Evolutionary conservation across 345 rosid genomes (phyloP).

Genomic region (Melastoma malabathricum): DNA sequence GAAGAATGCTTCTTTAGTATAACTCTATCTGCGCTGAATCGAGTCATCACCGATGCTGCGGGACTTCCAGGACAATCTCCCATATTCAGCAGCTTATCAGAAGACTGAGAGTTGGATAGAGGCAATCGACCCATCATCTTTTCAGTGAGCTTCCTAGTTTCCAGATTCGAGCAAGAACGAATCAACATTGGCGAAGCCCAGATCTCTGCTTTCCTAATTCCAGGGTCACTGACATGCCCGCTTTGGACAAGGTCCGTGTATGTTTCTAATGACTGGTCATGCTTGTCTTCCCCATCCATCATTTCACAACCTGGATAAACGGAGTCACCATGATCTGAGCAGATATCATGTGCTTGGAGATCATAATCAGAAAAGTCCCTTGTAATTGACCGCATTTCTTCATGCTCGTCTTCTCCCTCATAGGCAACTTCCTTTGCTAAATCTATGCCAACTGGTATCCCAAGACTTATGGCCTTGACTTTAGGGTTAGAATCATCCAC

Average conservation of each 20-base stretch:
- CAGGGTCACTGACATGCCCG: slow-evolving; percentile 86
- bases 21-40: slow-evolving; percentile 70
- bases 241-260: slow-evolving; percentile 18
- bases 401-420: slow-evolving; percentile 70
- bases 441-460: slow-evolving; percentile 20
- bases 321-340: too few species aligned
- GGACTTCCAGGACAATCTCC: slow-evolving; percentile 16
- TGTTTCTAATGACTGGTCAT: slow-evolving; percentile 11
- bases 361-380: slow-evolving; percentile 42
- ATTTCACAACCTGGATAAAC: too few species aligned
- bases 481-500: slow-evolving; percentile 10
- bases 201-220: slow-evolving; percentile 35
- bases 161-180: slow-evolving; percentile 76
- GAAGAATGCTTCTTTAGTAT: slow-evolving; percentile 90
- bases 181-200: slow-evolving; percentile 62
- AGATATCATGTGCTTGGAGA: slow-evolving; percentile 23
- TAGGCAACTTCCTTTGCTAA: slow-evolving; percentile 32
- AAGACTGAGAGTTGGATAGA: slow-evolving; percentile 25
- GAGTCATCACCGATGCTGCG: slow-evolving; percentile 40
- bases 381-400: slow-evolving; percentile 41
- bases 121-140: slow-evolving; percentile 21
- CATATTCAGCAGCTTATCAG: slow-evolving; percentile 21
- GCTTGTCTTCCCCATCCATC: slow-evolving; percentile 3
- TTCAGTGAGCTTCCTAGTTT: slow-evolving; percentile 26
- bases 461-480: slow-evolving; percentile 20